These are phyloP conservation scores for Tuber brumale DNA, from an alignment of 495 filamentous ascomycete genomes.

Conservation along the genomic window DNA sequence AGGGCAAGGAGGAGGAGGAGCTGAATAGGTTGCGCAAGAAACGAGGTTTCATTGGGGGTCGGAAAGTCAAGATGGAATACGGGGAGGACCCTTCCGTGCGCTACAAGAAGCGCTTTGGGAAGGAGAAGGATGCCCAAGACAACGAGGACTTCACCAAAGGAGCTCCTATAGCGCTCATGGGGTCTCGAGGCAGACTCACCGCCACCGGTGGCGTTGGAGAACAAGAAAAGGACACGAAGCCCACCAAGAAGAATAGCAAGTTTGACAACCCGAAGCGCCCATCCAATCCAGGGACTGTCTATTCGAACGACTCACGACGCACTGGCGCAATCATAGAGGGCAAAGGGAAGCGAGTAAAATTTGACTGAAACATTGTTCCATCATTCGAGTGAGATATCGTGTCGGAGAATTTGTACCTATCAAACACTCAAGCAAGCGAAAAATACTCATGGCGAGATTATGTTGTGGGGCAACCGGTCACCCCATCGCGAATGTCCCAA, in stretches of 20 bases:
- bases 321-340: slow-evolving; percentile 72
- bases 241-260: slow-evolving; percentile 41
- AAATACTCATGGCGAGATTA: too few relatives aligned
- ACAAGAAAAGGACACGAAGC: slow-evolving; percentile 27
- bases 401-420: not conserved
- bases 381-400: slow-evolving; percentile 1
- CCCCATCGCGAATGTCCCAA: too few relatives aligned
- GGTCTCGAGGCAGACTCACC: slow-evolving; percentile 35
- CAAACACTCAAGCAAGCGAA: not conserved
- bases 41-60: slow-evolving; percentile 47
- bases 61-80: slow-evolving; percentile 79
- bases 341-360: slow-evolving; percentile 77
- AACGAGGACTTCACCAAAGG: slow-evolving; percentile 22
- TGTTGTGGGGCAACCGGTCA: too few relatives aligned
- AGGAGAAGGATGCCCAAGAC: slow-evolving; percentile 47
- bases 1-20: slow-evolving; percentile 50
- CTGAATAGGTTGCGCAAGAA: slow-evolving; percentile 52
- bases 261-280: slow-evolving; percentile 42
- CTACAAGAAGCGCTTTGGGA: slow-evolving; percentile 90
- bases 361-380: slow-evolving; percentile 47
- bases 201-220: slow-evolving; percentile 10
- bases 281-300: slow-evolving; percentile 46
- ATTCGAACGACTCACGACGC: slow-evolving; percentile 49
- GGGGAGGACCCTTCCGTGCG: slow-evolving; percentile 80
- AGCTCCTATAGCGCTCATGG: slow-evolving; percentile 20